A percentile compares a stretch with the other conserved stretches of the same genome.
Conservation (phyloP, 305 asterid species). For the Caryopteris hybrid region DNA sequence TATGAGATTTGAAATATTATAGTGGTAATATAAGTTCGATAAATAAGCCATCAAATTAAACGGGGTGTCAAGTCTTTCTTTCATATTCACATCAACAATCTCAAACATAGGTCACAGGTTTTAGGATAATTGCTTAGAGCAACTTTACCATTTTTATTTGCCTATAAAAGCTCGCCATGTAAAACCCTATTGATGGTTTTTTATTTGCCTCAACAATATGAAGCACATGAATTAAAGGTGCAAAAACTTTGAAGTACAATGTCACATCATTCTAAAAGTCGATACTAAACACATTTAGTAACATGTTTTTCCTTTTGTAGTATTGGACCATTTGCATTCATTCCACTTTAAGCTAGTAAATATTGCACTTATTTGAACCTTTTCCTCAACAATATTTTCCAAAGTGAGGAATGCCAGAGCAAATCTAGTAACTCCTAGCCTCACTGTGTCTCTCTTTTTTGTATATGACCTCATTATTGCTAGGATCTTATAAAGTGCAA, state of each 20-base stretch:
- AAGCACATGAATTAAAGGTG: neutral
- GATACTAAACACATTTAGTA: neutral
- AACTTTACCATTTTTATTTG: neutral
- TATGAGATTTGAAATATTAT: neutral
- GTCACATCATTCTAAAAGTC: slow-evolving; percentile 1
- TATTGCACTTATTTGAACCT: neutral
- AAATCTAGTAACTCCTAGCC: neutral
- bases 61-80: too few species aligned
- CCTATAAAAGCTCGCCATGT: neutral
- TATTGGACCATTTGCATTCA: neutral
- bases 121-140: neutral
- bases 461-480: neutral
- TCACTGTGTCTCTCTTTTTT: neutral
- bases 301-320: neutral
- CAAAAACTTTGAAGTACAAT: neutral
- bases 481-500: too few species aligned
- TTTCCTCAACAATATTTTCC: neutral
- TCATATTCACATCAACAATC: too few species aligned
- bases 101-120: too few species aligned
- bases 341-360: neutral
- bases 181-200: slow-evolving; percentile 1
- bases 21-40: neutral
- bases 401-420: neutral
- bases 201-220: neutral
- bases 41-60: too few species aligned